Conservation (phyloP, 2,329 filamentous ascomycete genomes). For the Penicillium sp. region DNA sequence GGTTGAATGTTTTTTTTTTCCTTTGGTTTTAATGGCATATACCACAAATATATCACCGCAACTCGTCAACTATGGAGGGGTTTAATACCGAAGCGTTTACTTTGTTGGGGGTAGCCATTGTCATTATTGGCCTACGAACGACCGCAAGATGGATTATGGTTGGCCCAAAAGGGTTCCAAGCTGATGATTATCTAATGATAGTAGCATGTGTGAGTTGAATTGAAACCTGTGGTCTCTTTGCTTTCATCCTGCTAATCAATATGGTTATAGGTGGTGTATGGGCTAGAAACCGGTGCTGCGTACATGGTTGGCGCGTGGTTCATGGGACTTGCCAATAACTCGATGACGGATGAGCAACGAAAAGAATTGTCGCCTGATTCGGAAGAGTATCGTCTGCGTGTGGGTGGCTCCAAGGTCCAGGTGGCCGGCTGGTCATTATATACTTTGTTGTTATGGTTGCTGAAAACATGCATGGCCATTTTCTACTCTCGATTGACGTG, state of each 20-base stretch:
- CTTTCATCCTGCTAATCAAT: neutral
- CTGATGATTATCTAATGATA: constrained; percentile 61
- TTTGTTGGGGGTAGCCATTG: constrained; percentile 52
- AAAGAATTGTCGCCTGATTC: constrained; percentile 45
- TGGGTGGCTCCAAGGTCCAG: constrained; percentile 56
- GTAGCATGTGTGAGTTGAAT: constrained; percentile 50
- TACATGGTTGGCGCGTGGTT: constrained; percentile 52
- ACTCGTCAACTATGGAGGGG: constrained; percentile 17
- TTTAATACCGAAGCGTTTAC: constrained; percentile 52
- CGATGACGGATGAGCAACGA: constrained; percentile 56
- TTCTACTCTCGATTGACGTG: constrained; percentile 59
- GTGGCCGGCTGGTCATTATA: constrained; percentile 57
- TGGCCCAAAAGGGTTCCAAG: constrained; percentile 53
- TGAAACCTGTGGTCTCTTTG: neutral
- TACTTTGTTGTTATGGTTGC: constrained; percentile 52
- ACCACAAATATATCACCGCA: neutral
- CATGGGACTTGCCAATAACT: constrained; percentile 57
- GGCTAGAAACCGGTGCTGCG: constrained; percentile 51
- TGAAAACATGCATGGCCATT: constrained; percentile 57
- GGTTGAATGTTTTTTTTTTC: neutral
- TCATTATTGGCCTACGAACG: constrained; percentile 53
- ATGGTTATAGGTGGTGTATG: constrained; percentile 50
- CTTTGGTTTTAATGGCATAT: neutral
- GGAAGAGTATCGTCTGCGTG: constrained; percentile 51
- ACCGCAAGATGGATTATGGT: constrained; percentile 51